Evolutionary conservation across 495 filamentous ascomycete species (phyloP), one percentile per base, ranked within the genome.

Genomic region (Annulohypoxylon maeteangense): DNA sequence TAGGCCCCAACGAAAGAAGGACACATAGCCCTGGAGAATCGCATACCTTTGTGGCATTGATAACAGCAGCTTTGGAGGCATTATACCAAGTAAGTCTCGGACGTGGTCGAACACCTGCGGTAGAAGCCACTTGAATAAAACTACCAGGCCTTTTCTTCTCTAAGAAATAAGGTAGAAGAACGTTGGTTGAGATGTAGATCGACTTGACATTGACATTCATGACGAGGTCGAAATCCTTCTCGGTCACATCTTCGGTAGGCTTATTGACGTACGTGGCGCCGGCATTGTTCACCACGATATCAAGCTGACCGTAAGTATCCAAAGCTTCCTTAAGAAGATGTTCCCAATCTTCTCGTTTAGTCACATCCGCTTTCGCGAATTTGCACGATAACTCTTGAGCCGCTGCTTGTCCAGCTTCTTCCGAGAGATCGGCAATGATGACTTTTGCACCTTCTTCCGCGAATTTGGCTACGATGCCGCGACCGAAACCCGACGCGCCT

Each of bases 21-120:
- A 27, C n/a, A n/a, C n/a, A 23, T 11, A 25, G n/a, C n/a, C n/a
- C n/a, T 20, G 18, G 27, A 48, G n/a, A 6, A 1, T 32, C 10
- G 22, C 60, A 42, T 75, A 77, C 75, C 67, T 77, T 80, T 1
- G 78, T 78, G 27, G 88, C 89, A 74, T 90, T 91, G 36, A 84
- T 84, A 4, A 90, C 87, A 23, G 90, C 89, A 2, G 86, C 88
- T 75, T 92, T 92, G 34, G 85, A 87, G 2, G 88, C 86, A 72
- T 91, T 92, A 71, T 92, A 92, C 88, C 88, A 91, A 10, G 90
- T 88, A 61, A 92, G 78, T 2, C 88, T 87, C 4, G 89, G 88
- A n/a, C 89, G 82, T 2, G 89, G 89, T 58, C 89, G 81, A 22
- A 82, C 85, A 7, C 87, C 87, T 4, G 88, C 89, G 29, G 89